Conservation (phyloP, 306 rosid species). For the Gleditsia sinensis region DNA sequence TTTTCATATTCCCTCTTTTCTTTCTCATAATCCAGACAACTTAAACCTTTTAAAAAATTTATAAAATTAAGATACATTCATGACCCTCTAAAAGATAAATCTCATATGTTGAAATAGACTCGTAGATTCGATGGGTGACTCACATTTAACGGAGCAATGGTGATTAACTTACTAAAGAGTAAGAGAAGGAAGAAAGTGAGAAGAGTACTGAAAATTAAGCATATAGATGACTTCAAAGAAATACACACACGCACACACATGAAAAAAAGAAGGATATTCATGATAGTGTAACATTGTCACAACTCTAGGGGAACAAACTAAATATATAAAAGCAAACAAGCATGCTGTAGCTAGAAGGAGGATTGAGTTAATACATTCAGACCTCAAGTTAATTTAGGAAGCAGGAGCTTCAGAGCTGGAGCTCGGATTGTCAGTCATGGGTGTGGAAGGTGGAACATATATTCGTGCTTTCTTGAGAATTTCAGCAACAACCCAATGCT, state of each 20-base stretch:
- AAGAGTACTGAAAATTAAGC: neutral
- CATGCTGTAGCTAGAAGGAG: neutral
- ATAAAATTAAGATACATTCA: neutral
- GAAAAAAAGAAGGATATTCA: no score
- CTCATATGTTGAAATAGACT: neutral
- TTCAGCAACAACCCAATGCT: constrained; percentile 87
- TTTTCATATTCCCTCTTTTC: neutral
- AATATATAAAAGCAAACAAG: neutral
- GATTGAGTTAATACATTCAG: neutral
- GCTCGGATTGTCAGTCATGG: constrained; percentile 10
- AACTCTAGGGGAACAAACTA: neutral
- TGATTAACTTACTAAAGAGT: neutral
- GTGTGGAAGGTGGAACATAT: constrained; percentile 59
- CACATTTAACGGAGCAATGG: no score
- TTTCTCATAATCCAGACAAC: neutral
- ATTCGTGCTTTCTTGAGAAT: constrained; percentile 82
- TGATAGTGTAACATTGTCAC: neutral
- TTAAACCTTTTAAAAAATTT: neutral
- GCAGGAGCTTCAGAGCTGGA: constrained; percentile 33
- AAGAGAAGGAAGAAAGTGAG: neutral
- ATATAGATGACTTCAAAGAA: neutral
- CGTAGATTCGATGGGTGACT: neutral
- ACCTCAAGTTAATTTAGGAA: constrained; percentile 36
- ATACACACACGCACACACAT: no score
- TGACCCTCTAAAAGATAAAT: neutral